A percentile compares a stretch with the other conserved stretches of the same genome.
Evolutionary conservation across 352 stramenopile species (phyloP).

Genomic region (Globisporangium paddicum): DNA sequence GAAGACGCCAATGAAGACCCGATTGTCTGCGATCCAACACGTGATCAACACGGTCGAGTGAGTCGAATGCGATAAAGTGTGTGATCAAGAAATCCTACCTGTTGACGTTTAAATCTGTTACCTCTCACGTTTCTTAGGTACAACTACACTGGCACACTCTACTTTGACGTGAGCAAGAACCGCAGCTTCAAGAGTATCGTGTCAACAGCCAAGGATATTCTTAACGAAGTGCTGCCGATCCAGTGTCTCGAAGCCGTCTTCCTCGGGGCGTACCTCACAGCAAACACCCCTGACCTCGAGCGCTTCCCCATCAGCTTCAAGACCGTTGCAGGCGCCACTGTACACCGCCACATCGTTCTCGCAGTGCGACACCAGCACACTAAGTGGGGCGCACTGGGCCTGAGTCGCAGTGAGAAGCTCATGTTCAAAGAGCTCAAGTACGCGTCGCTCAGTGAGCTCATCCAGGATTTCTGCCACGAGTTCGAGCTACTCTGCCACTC

Average conservation of each 20-base stretch:
- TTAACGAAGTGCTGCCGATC: constrained; percentile 79
- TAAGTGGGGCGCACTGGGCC: constrained; percentile 79
- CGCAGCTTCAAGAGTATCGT: constrained; percentile 87
- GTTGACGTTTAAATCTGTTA: neutral
- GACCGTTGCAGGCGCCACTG: constrained; percentile 46
- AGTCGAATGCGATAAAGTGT: neutral
- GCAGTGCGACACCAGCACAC: constrained; percentile 64
- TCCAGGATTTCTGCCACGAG: constrained; percentile 62
- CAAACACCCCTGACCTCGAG: constrained; percentile 56
- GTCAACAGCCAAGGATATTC: constrained; percentile 82
- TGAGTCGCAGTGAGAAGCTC: constrained; percentile 79
- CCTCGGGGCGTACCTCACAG: constrained; percentile 73
- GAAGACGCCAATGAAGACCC: constrained; percentile 58
- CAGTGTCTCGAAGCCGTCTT: constrained; percentile 89
- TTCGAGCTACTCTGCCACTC: constrained; percentile 63
- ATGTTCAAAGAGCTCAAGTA: constrained; percentile 87
- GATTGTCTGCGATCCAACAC: constrained; percentile 50
- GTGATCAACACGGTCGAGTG: constrained; percentile 70
- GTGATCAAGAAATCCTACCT: constrained; percentile 8
- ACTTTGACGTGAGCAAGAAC: constrained; percentile 87
- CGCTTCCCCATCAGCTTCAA: constrained; percentile 88
- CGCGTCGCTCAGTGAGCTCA: constrained; percentile 65
- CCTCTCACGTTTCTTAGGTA: constrained; percentile 29
- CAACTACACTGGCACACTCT: constrained; percentile 85
- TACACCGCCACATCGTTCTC: constrained; percentile 82